Evolutionary conservation across 208 protist species (phyloP).

Genomic region (Leishmania braziliensis): DNA sequence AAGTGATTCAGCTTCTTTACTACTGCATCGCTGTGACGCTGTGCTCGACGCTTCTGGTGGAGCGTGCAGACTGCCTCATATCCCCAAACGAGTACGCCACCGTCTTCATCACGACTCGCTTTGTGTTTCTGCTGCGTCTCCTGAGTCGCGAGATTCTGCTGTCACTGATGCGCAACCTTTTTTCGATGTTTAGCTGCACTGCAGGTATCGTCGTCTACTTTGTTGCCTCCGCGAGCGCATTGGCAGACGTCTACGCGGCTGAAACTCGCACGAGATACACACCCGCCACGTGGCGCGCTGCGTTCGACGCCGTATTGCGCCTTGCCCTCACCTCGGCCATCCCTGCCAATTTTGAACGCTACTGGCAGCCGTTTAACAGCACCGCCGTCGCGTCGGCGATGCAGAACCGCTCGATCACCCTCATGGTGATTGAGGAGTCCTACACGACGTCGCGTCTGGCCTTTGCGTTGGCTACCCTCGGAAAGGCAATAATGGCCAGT

Average conservation of each 20-base stretch:
- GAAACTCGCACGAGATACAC: slow-evolving; percentile 21
- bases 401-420: slow-evolving; percentile 19
- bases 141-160: slow-evolving; percentile 62
- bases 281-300: slow-evolving; percentile 38
- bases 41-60: slow-evolving; percentile 51
- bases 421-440: slow-evolving; percentile 13
- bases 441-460: slow-evolving; percentile 40
- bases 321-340: slow-evolving; percentile 58
- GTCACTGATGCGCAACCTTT: slow-evolving; percentile 30
- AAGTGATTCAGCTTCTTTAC: slow-evolving; percentile 67
- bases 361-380: slow-evolving; percentile 55
- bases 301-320: slow-evolving; percentile 53
- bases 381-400: slow-evolving; percentile 36
- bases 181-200: slow-evolving; percentile 34
- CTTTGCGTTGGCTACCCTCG: slow-evolving; percentile 58
- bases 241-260: slow-evolving; percentile 50
- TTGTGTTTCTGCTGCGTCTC: slow-evolving; percentile 63
- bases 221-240: slow-evolving; percentile 50
- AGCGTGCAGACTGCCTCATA: slow-evolving; percentile 47
- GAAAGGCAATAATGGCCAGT: slow-evolving; percentile 47
- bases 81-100: slow-evolving; percentile 51
- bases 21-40: slow-evolving; percentile 59
- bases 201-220: slow-evolving; percentile 56
- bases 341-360: slow-evolving; percentile 22
- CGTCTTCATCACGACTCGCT: slow-evolving; percentile 69